Conservation (phyloP, 805 yeast species). For the Saccharomycopsis sp. region DNA sequence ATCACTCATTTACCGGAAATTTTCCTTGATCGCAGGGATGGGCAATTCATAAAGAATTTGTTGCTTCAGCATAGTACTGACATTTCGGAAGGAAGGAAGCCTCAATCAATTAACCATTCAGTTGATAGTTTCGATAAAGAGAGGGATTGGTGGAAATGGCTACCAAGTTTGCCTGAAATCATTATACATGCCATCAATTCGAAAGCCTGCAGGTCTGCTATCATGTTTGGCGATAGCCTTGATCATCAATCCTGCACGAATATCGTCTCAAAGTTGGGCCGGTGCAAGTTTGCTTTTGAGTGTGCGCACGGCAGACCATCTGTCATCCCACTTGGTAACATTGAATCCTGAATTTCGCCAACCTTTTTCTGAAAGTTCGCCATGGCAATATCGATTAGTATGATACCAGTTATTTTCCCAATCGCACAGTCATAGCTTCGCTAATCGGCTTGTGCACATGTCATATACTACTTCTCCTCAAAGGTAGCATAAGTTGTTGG, state of each 20-base stretch:
- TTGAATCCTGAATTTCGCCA: no score
- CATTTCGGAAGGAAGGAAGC: neutral
- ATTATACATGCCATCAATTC: slow-evolving; percentile 44
- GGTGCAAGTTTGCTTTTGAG: slow-evolving; percentile 55
- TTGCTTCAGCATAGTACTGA: slow-evolving; percentile 37
- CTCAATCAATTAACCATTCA: neutral
- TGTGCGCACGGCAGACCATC: slow-evolving; percentile 89
- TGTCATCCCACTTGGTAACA: slow-evolving; percentile 40
- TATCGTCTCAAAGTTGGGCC: slow-evolving; percentile 34
- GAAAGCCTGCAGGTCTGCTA: slow-evolving; percentile 58
- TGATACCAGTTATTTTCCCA: no score
- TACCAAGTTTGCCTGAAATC: slow-evolving; percentile 40
- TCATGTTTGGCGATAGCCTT: slow-evolving; percentile 61
- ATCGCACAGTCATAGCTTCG: no score
- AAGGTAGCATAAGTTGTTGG: no score
- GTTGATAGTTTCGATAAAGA: neutral
- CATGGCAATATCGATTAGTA: no score
- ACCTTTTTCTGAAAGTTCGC: no score
- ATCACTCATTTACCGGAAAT: slow-evolving; percentile 39
- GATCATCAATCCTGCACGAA: slow-evolving; percentile 34
- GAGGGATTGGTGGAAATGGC: slow-evolving; percentile 31
- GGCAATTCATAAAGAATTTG: slow-evolving; percentile 28
- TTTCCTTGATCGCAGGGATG: slow-evolving; percentile 24
- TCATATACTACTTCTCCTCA: no score
- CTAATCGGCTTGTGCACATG: no score